phyloP scores from a whole-genome alignment of 2,329 filamentous ascomycete species.

The Talaromyces funiculosus region DNA sequence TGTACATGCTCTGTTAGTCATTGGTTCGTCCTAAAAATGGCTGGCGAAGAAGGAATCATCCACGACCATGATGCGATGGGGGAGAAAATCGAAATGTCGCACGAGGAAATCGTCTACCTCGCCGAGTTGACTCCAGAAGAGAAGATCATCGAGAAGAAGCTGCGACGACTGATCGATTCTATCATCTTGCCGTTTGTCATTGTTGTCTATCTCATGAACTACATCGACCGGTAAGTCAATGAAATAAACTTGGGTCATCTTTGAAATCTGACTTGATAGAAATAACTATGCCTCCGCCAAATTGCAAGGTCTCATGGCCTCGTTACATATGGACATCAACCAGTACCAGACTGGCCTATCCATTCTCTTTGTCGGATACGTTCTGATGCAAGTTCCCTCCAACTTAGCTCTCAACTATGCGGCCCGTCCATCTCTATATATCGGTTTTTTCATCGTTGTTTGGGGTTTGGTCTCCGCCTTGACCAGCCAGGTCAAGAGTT shows the following conservation, averaged over 20 bases:
- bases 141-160: constrained; percentile 31
- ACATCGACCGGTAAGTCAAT: constrained; percentile 38
- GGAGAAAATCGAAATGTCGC: constrained; percentile 19
- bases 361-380: constrained; percentile 42
- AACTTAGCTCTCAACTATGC: constrained; percentile 41
- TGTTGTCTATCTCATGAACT: constrained; percentile 41
- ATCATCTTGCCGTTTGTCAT: constrained; percentile 39
- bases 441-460: constrained; percentile 41
- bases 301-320: constrained; percentile 37
- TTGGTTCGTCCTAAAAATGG: neutral
- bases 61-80: constrained; percentile 16
- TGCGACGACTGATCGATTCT: constrained; percentile 33
- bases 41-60: constrained; percentile 6
- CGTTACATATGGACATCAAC: constrained; percentile 29
- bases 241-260: neutral
- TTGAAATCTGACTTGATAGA: constrained; percentile 3
- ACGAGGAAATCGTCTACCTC: constrained; percentile 31
- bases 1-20: neutral
- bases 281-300: constrained; percentile 46
- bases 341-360: constrained; percentile 40
- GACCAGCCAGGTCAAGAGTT: constrained; percentile 40
- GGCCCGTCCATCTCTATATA: constrained; percentile 39
- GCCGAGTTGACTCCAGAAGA: constrained; percentile 26
- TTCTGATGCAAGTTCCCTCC: constrained; percentile 44
- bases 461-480: constrained; percentile 44